phyloP scores from a whole-genome alignment of 1,139 yeast species.

The Candida sanyaensis region DNA sequence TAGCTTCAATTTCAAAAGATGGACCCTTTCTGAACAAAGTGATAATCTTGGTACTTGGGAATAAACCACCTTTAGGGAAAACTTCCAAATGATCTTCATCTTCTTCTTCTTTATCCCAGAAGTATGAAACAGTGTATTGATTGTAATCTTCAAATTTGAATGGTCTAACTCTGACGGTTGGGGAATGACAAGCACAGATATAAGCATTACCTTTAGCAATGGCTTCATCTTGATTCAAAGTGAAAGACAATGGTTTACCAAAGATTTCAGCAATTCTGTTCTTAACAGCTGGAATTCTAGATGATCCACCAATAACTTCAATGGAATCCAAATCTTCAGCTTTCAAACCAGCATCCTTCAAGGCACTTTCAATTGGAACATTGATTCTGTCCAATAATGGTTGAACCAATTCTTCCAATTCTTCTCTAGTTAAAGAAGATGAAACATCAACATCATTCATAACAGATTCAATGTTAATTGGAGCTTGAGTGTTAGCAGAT shows the following conservation, averaged over 20 bases:
- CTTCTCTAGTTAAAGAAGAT: slow-evolving; percentile 86
- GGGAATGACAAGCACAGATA: slow-evolving; percentile 98
- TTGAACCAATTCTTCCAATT: slow-evolving; percentile 83
- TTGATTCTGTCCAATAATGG: slow-evolving; percentile 79
- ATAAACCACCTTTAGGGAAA: slow-evolving; percentile 89
- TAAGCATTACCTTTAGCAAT: slow-evolving; percentile 99
- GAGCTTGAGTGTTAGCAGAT: slow-evolving; percentile 95
- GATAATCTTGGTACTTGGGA: slow-evolving; percentile 95
- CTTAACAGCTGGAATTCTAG: slow-evolving; percentile 95
- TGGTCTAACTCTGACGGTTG: slow-evolving; percentile 97
- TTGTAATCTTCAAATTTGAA: slow-evolving; percentile 97
- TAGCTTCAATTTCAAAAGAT: slow-evolving; percentile 76
- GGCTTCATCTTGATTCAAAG: slow-evolving; percentile 98
- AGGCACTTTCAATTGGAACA: slow-evolving; percentile 79
- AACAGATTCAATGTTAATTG: slow-evolving; percentile 92
- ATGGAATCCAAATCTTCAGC: slow-evolving; percentile 80
- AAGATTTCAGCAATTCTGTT: slow-evolving; percentile 76
- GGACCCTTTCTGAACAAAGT: slow-evolving; percentile 91
- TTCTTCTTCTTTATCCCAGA: slow-evolving; percentile 93
- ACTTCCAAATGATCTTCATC: slow-evolving; percentile 93
- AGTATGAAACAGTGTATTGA: slow-evolving; percentile 89
- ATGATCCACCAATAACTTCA: slow-evolving; percentile 97
- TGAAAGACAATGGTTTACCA: slow-evolving; percentile 86
- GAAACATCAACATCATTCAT: slow-evolving; percentile 98
- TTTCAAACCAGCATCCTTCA: slow-evolving; percentile 74